Evolutionary conservation across 495 filamentous ascomycete species (phyloP).

Genomic region (Umbilicaria muhlenbergii): DNA sequence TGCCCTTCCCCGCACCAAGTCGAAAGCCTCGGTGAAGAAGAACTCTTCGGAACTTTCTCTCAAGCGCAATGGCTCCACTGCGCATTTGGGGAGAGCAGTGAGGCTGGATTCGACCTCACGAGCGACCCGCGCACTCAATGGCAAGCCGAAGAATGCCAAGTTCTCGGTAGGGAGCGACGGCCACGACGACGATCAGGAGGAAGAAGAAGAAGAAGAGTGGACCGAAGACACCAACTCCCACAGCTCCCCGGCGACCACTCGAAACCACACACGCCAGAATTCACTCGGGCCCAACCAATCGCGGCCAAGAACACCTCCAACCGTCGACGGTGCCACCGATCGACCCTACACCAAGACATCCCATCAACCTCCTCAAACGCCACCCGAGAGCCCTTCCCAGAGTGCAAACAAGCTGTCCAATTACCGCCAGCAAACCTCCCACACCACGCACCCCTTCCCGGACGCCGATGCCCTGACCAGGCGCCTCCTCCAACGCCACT

Average conservation of each 20-base stretch:
- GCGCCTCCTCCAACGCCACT: constrained; percentile 12
- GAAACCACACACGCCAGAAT: background rate
- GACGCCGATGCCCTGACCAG: constrained; percentile 12
- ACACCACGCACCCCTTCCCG: background rate
- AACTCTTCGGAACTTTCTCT: constrained; percentile 8
- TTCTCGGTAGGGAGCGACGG: constrained; percentile 12
- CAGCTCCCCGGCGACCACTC: constrained; percentile 8
- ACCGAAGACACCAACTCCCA: constrained; percentile 13
- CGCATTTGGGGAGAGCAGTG: constrained; percentile 8
- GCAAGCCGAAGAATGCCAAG: constrained; percentile 5
- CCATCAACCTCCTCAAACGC: constrained; percentile 12
- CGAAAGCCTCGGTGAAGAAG: constrained; percentile 11
- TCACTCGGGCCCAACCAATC: constrained; percentile 5
- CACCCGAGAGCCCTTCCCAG: background rate
- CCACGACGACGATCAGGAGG: background rate
- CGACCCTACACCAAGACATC: constrained; percentile 6
- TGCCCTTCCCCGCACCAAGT: constrained; percentile 7
- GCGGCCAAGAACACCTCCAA: constrained; percentile 8
- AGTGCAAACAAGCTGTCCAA: background rate
- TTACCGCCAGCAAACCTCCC: background rate
- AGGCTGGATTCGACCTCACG: constrained; percentile 3
- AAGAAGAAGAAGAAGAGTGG: constrained; percentile 12
- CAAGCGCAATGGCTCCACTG: constrained; percentile 1
- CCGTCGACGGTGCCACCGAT: constrained; percentile 11
- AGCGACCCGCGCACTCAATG: constrained; percentile 6